A percentile compares a stretch with the other conserved stretches of the same genome.
These are phyloP conservation scores for Silene latifolia DNA, from an alignment of 148 eudicot genomes.

Conservation along the genomic window DNA sequence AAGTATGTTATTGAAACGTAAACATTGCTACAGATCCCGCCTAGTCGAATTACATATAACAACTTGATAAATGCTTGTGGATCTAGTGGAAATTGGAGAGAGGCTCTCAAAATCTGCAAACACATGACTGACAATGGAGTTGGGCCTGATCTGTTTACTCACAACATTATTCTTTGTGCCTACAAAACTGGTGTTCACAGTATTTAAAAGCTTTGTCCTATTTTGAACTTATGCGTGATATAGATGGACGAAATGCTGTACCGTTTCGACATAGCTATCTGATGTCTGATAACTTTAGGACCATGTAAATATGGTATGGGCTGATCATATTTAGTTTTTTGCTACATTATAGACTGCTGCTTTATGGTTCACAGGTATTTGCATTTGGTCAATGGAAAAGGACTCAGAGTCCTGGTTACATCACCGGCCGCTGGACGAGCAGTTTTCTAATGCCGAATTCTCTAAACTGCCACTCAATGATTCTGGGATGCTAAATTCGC, in stretches of 20 bases:
- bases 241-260: too few species aligned
- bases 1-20: conserved; percentile 2
- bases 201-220: conserved; percentile 83
- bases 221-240: conserved; percentile 91
- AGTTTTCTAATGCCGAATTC: conserved; percentile 32
- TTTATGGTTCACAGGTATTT: too few species aligned
- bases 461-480: too few species aligned
- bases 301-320: too few species aligned
- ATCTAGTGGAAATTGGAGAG: conserved; percentile 95
- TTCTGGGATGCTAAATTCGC: conserved; percentile 35
- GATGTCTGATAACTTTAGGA: too few species aligned
- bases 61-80: conserved; percentile 96
- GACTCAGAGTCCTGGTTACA: conserved; percentile 45
- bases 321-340: too few species aligned
- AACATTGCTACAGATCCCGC: conserved; percentile 64
- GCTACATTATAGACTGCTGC: too few species aligned
- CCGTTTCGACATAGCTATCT: too few species aligned
- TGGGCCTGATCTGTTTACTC: conserved; percentile 95
- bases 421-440: conserved; percentile 33
- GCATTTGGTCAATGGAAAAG: conserved; percentile 53
- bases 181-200: conserved; percentile 79
- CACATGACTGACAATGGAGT: conserved; percentile 95
- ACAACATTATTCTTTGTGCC: conserved; percentile 84
- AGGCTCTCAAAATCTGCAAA: conserved; percentile 83
- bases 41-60: conserved; percentile 83